Conservation (phyloP, 2,329 filamentous ascomycete species). For the Paraconiothyrium sp. region DNA sequence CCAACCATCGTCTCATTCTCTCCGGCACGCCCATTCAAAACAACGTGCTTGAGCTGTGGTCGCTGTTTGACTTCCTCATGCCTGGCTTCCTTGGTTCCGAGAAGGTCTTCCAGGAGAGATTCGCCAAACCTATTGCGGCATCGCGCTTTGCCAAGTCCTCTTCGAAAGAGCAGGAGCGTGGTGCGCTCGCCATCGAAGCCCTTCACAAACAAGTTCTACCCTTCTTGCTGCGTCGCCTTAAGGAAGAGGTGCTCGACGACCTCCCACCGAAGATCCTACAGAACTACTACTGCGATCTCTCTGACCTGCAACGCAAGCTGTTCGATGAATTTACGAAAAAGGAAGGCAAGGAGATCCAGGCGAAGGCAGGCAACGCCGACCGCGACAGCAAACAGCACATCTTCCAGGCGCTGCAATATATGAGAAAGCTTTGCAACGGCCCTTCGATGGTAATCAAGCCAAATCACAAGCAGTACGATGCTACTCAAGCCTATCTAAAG, state of each 20-base stretch:
- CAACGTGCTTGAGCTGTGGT: slow-evolving; percentile 97
- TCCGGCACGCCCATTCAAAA: slow-evolving; percentile 98
- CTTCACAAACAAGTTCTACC: slow-evolving; percentile 97
- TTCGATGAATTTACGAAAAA: slow-evolving; percentile 97
- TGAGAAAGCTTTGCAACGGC: slow-evolving; percentile 99
- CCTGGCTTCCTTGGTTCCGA: slow-evolving; percentile 95
- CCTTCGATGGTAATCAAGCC: slow-evolving; percentile 96
- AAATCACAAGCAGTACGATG: slow-evolving; percentile 87
- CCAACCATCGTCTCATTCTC: slow-evolving; percentile 94
- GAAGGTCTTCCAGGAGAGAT: slow-evolving; percentile 95
- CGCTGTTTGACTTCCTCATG: slow-evolving; percentile 98
- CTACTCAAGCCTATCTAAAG: slow-evolving; percentile 81
- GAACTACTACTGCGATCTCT: slow-evolving; percentile 99
- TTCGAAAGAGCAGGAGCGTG: slow-evolving; percentile 97
- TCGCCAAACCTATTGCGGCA: slow-evolving; percentile 93
- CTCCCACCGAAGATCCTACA: slow-evolving; percentile 97
- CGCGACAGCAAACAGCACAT: slow-evolving; percentile 98
- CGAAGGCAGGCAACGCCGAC: slow-evolving; percentile 80
- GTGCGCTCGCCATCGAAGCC: slow-evolving; percentile 95
- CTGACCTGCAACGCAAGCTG: slow-evolving; percentile 90
- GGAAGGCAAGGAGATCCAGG: slow-evolving; percentile 85
- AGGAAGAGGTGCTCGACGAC: slow-evolving; percentile 97
- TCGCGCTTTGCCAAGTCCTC: slow-evolving; percentile 97
- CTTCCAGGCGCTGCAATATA: slow-evolving; percentile 98
- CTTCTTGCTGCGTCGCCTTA: slow-evolving; percentile 93